Evolutionary conservation across 75 land plant genomes (phyloP).

Genomic region (Cryptomeria japonica): DNA sequence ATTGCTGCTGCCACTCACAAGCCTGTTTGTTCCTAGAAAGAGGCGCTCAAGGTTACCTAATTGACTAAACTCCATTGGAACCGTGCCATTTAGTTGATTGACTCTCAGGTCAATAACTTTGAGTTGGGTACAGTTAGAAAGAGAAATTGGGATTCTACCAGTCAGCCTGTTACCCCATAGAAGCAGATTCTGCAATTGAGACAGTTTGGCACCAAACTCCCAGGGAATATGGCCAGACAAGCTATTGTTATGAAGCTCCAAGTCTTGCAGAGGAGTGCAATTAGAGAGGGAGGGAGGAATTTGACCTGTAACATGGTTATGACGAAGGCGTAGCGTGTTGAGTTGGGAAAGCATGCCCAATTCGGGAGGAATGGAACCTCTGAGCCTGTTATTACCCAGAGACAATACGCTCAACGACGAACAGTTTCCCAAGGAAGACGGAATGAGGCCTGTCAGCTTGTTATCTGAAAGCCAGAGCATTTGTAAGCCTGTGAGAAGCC

Average conservation of each 20-base stretch:
- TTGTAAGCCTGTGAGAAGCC: slow-evolving; percentile 28
- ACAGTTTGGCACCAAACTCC: slow-evolving; percentile 34
- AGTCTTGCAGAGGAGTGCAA: slow-evolving; percentile 27
- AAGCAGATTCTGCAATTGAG: slow-evolving; percentile 30
- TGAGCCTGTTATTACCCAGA: slow-evolving; percentile 28
- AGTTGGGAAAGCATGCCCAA: slow-evolving; percentile 26
- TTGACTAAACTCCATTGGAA: slow-evolving; percentile 16
- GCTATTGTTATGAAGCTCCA: slow-evolving; percentile 50
- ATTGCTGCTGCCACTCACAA: slow-evolving; percentile 32
- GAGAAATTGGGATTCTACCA: slow-evolving; percentile 42
- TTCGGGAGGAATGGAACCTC: slow-evolving; percentile 29
- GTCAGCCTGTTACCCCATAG: slow-evolving; percentile 38
- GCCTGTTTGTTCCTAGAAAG: slow-evolving; percentile 21
- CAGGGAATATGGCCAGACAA: slow-evolving; percentile 48
- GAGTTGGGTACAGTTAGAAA: slow-evolving; percentile 37
- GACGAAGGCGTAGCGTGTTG: slow-evolving; percentile 19
- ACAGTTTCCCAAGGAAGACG: slow-evolving; percentile 19
- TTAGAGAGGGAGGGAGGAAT: slow-evolving; percentile 36
- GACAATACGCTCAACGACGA: slow-evolving; percentile 20
- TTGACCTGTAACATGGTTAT: slow-evolving; percentile 20
- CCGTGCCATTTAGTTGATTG: not conserved
- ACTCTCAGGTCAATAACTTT: slow-evolving; percentile 20
- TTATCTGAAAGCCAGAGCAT: slow-evolving; percentile 24
- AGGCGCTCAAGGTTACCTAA: slow-evolving; percentile 13
- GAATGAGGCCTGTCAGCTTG: slow-evolving; percentile 20